Percentiles rank a stretch among this genome's conserved stretches.
Evolutionary conservation across 2,329 filamentous ascomycete species (phyloP).

Genomic region (Grosmannia serpens): DNA sequence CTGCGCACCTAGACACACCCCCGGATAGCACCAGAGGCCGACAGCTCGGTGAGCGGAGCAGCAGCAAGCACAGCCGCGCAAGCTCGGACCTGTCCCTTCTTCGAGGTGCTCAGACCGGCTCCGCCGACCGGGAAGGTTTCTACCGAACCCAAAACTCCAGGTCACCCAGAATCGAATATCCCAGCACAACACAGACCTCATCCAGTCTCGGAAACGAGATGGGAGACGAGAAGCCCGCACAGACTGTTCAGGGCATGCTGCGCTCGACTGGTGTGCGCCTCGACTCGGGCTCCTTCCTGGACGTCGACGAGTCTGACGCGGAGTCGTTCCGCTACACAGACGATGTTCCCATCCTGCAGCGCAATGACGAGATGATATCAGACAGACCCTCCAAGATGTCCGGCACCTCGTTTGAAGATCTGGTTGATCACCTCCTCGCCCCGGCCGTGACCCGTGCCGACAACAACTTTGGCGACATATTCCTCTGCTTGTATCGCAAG

Average conservation of each 20-base stretch:
- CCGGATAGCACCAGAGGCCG: constrained; percentile 36
- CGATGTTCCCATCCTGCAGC: constrained; percentile 54
- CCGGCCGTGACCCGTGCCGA: constrained; percentile 79
- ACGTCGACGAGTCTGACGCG: constrained; percentile 58
- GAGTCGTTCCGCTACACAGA: constrained; percentile 57
- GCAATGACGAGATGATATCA: constrained; percentile 51
- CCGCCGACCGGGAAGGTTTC: constrained; percentile 22
- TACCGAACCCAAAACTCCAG: constrained; percentile 30
- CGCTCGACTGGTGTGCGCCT: constrained; percentile 41
- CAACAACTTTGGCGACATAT: constrained; percentile 76
- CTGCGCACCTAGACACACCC: constrained; percentile 47
- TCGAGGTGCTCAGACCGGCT: constrained; percentile 39
- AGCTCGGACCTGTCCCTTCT: constrained; percentile 58
- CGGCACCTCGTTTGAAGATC: constrained; percentile 52
- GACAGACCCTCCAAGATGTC: constrained; percentile 37
- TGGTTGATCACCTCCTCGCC: constrained; percentile 78
- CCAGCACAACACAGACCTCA: constrained; percentile 19
- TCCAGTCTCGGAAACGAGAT: constrained; percentile 23
- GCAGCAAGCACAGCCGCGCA: constrained; percentile 54
- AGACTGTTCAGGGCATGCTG: constrained; percentile 36
- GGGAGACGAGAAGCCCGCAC: constrained; percentile 33
- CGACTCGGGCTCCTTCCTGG: constrained; percentile 47
- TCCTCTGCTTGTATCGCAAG: constrained; percentile 86
- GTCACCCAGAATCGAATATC: constrained; percentile 36
- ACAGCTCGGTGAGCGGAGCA: constrained; percentile 41